These are phyloP conservation scores for Auriscalpium microsporum DNA, from an alignment of 768 basidiomycete genomes.

Conservation along the genomic window DNA sequence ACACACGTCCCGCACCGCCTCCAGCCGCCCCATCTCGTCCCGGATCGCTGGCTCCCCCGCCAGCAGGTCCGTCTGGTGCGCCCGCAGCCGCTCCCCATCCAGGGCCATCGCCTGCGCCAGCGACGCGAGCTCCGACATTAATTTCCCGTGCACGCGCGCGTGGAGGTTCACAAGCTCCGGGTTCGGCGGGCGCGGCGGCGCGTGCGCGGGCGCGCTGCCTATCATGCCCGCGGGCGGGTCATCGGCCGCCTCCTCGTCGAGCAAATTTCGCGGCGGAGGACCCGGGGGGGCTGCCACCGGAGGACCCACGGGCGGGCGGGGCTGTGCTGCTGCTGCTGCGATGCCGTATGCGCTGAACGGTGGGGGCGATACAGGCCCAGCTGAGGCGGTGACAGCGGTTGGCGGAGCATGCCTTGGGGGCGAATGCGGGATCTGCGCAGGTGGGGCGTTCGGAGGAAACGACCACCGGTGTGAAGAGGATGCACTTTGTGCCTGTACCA, in stretches of 20 bases:
- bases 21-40: conserved; percentile 92
- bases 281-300: conserved; percentile 7
- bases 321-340: conserved; percentile 10
- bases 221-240: conserved; percentile 19
- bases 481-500: neutral
- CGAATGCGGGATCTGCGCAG: neutral
- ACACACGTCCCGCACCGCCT: conserved; percentile 91
- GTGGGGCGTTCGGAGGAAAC: conserved; percentile 22
- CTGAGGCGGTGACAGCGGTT: neutral
- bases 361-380: neutral
- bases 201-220: conserved; percentile 19
- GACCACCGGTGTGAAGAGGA: conserved; percentile 15
- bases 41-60: conserved; percentile 88
- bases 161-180: conserved; percentile 83
- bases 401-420: conserved; percentile 2
- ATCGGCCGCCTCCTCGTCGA: conserved; percentile 50
- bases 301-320: conserved; percentile 3
- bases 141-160: conserved; percentile 62
- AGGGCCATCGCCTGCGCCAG: conserved; percentile 52
- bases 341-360: conserved; percentile 6
- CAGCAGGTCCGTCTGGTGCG: conserved; percentile 77
- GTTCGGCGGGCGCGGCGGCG: conserved; percentile 81
- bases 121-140: conserved; percentile 65
- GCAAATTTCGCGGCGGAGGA: conserved; percentile 41
- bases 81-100: conserved; percentile 68